Percentiles rank a stretch among this genome's conserved stretches.
phyloP scores from a whole-genome alignment of 192 early-diverging fungal species.

The Backusella australiensis region DNA sequence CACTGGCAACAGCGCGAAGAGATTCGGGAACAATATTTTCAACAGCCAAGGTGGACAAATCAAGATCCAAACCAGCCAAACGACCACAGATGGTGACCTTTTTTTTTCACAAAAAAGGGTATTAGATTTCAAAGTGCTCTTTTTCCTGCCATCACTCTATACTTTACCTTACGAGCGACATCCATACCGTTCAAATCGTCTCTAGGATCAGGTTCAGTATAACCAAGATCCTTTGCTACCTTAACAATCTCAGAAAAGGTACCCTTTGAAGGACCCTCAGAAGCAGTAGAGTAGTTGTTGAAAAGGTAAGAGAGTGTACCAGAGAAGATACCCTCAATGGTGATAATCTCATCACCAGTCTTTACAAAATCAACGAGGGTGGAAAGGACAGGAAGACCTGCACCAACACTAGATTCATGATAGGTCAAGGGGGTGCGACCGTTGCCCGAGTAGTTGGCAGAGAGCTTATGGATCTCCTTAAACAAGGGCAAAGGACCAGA shows the following conservation, averaged over 20 bases:
- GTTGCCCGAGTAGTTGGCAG: slow-evolving; percentile 28
- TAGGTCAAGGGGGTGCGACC: slow-evolving; percentile 65
- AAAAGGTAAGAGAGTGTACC: slow-evolving; percentile 97
- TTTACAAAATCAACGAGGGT: slow-evolving; percentile 87
- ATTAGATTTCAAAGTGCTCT: background rate
- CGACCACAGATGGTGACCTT: slow-evolving; percentile 84
- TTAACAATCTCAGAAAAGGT: slow-evolving; percentile 88
- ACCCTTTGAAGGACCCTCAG: slow-evolving; percentile 39
- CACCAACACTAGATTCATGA: slow-evolving; percentile 97
- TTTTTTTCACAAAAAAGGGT: background rate
- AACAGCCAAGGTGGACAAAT: slow-evolving; percentile 75
- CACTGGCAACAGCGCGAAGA: slow-evolving; percentile 66
- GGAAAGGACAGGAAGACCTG: slow-evolving; percentile 92
- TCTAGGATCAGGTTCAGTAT: slow-evolving; percentile 98
- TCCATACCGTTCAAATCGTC: slow-evolving; percentile 99
- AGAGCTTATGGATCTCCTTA: slow-evolving; percentile 64
- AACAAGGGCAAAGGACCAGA: slow-evolving; percentile 72
- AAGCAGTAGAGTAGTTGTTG: slow-evolving; percentile 87
- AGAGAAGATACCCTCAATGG: slow-evolving; percentile 96
- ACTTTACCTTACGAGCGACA: slow-evolving; percentile 91
- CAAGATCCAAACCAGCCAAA: slow-evolving; percentile 75
- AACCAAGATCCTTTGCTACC: slow-evolving; percentile 90
- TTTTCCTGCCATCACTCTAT: background rate
- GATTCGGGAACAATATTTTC: slow-evolving; percentile 97
- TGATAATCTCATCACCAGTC: slow-evolving; percentile 91